A percentile compares a stretch with the other conserved stretches of the same genome.
These are phyloP conservation scores for Sugiyamaella mastotermitis DNA, from an alignment of 805 yeast genomes.

Conservation along the genomic window DNA sequence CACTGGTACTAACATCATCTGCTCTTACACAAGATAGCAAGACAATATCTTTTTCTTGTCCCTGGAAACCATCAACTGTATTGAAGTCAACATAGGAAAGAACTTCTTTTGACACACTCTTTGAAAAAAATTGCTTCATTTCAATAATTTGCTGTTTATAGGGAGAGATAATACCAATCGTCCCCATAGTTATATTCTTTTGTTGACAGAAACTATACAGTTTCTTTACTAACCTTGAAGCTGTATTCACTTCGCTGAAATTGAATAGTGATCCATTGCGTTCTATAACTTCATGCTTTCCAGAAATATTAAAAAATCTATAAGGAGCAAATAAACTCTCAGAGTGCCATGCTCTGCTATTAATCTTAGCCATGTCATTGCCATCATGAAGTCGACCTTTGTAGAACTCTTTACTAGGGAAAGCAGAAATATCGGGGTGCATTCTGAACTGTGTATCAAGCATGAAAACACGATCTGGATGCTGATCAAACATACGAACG, in stretches of 20 bases:
- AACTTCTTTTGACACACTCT: slow-evolving; percentile 57
- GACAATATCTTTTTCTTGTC: slow-evolving; percentile 93
- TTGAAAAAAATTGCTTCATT: slow-evolving; percentile 51
- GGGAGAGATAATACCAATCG: slow-evolving; percentile 89
- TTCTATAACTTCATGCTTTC: slow-evolving; percentile 30
- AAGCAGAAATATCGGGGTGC: slow-evolving; percentile 87
- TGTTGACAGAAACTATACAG: slow-evolving; percentile 20
- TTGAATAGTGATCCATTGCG: slow-evolving; percentile 67
- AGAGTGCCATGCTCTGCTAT: slow-evolving; percentile 71
- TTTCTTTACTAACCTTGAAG: slow-evolving; percentile 58
- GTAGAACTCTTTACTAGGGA: slow-evolving; percentile 85
- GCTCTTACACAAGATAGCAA: slow-evolving; percentile 96
- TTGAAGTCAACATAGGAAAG: slow-evolving; percentile 73
- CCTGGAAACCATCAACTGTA: slow-evolving; percentile 97
- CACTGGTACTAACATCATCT: slow-evolving; percentile 45
- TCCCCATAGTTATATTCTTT: slow-evolving; percentile 36
- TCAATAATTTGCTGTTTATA: slow-evolving; percentile 79
- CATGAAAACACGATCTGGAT: slow-evolving; percentile 56
- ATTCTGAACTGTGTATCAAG: slow-evolving; percentile 93
- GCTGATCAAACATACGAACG: slow-evolving; percentile 79
- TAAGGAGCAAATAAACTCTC: slow-evolving; percentile 59
- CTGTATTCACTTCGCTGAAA: slow-evolving; percentile 62
- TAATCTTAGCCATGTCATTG: slow-evolving; percentile 54
- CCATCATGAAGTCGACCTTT: slow-evolving; percentile 71
- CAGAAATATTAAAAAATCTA: slow-evolving; percentile 64